phyloP scores from a whole-genome alignment of 2,329 filamentous ascomycete species.

The Epichloe elymi region DNA sequence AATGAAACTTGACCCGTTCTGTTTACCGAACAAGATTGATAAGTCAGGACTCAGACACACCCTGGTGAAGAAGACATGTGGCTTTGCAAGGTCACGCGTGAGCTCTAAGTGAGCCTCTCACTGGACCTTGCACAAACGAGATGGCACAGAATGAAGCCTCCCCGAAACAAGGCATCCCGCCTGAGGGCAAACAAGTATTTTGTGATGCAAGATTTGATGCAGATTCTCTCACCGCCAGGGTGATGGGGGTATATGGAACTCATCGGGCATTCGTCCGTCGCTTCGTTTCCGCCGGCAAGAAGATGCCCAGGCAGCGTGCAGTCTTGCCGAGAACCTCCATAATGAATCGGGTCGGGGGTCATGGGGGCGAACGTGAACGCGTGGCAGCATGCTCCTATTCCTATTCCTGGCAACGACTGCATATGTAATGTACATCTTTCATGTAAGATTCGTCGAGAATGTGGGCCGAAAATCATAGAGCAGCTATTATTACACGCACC shows the following conservation, averaged over 20 bases:
- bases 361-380: too few relatives aligned
- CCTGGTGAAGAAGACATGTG: not conserved
- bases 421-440: too few relatives aligned
- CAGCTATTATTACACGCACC: not conserved
- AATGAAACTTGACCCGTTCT: not conserved
- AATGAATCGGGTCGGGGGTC: not conserved
- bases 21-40: slow-evolving; percentile 1
- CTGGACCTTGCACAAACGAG: not conserved
- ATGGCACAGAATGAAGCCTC: not conserved
- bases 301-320: not conserved
- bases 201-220: too few relatives aligned
- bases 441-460: not conserved
- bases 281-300: not conserved
- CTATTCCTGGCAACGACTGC: too few relatives aligned
- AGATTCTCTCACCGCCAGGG: not conserved
- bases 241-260: not conserved
- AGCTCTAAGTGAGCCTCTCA: not conserved
- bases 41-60: not conserved
- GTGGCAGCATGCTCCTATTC: too few relatives aligned
- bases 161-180: not conserved
- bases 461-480: not conserved
- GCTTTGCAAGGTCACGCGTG: slow-evolving; percentile 3
- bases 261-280: not conserved
- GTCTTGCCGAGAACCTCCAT: not conserved
- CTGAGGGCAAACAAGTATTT: too few relatives aligned